These are phyloP conservation scores for Phyllosticta paracitricarpa DNA, from an alignment of 2,329 filamentous ascomycete species.

Conservation along the genomic window DNA sequence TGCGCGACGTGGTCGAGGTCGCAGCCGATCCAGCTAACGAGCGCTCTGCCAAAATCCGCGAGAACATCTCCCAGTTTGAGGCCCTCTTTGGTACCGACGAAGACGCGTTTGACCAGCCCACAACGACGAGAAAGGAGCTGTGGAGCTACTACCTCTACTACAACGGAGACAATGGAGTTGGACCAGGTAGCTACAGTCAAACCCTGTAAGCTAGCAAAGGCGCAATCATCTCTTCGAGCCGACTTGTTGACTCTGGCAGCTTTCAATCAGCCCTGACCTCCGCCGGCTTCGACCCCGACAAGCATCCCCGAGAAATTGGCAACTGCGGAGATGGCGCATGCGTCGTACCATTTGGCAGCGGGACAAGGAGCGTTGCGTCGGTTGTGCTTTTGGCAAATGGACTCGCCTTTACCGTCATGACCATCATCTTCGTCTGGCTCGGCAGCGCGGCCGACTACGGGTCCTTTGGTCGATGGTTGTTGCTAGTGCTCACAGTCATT, in stretches of 20 bases:
- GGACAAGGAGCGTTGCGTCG: slow-evolving; percentile 48
- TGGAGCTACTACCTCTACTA: slow-evolving; percentile 55
- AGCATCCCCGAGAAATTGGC: slow-evolving; percentile 46
- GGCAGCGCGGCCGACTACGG: slow-evolving; percentile 44
- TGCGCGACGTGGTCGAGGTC: neutral
- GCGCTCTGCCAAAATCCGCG: neutral
- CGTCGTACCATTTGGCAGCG: slow-evolving; percentile 12
- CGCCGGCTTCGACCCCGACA: slow-evolving; percentile 45
- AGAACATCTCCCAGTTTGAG: slow-evolving; percentile 6
- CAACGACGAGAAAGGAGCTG: slow-evolving; percentile 44
- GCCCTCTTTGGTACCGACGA: slow-evolving; percentile 21
- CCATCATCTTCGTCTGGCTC: slow-evolving; percentile 44
- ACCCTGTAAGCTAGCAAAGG: neutral
- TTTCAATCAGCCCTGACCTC: slow-evolving; percentile 19
- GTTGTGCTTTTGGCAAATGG: slow-evolving; percentile 58
- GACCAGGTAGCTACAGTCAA: slow-evolving; percentile 6
- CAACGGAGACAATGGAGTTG: slow-evolving; percentile 53
- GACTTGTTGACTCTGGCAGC: neutral
- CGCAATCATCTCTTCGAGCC: fast-evolving
- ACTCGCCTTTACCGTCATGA: slow-evolving; percentile 58
- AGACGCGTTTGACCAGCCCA: slow-evolving; percentile 36
- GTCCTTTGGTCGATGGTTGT: slow-evolving; percentile 52
- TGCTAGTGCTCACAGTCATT: slow-evolving; percentile 50
- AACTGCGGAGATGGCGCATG: slow-evolving; percentile 19
- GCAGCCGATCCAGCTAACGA: neutral